Percentiles rank a stretch among this genome's conserved stretches.
phyloP scores from a whole-genome alignment of 306 rosid species.

The Leucaena leucocephala region DNA sequence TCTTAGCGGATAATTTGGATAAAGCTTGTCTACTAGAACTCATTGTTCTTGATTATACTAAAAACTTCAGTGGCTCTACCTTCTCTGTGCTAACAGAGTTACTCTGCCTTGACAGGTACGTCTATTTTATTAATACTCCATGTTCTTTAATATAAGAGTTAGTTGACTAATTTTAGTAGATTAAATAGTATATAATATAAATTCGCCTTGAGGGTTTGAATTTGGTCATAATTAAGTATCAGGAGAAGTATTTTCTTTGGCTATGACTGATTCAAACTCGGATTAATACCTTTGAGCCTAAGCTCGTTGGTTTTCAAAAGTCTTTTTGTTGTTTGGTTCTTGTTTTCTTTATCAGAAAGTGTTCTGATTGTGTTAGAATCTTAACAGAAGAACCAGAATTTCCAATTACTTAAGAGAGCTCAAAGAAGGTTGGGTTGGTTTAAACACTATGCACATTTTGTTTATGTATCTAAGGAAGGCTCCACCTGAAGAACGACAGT shows the following conservation, averaged over 20 bases:
- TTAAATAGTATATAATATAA: too few relatives aligned
- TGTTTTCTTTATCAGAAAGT: slow-evolving; percentile 3
- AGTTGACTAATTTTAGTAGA: too few relatives aligned
- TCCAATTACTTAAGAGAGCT: slow-evolving; percentile 55
- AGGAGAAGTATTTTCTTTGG: background rate
- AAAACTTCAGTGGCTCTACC: slow-evolving; percentile 46
- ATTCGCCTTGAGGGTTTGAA: too few relatives aligned
- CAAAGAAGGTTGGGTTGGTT: slow-evolving; percentile 72
- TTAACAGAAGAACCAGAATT: slow-evolving; percentile 64
- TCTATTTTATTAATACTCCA: background rate
- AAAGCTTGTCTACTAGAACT: slow-evolving; percentile 67
- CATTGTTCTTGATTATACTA: slow-evolving; percentile 54
- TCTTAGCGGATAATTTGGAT: slow-evolving; percentile 60
- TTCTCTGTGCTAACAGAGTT: slow-evolving; percentile 60
- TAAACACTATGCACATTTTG: slow-evolving; percentile 68
- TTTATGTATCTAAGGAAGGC: slow-evolving; percentile 63
- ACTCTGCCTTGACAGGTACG: slow-evolving; percentile 70
- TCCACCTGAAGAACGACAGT: slow-evolving; percentile 57
- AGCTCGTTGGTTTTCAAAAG: background rate
- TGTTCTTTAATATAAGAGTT: too few relatives aligned
- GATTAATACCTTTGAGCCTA: background rate
- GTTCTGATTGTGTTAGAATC: slow-evolving; percentile 27
- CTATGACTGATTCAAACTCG: background rate
- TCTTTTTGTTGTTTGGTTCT: background rate
- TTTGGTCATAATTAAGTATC: too few relatives aligned